Conservation (phyloP, 106 monocot genomes). For the Chionographis japonica region DNA sequence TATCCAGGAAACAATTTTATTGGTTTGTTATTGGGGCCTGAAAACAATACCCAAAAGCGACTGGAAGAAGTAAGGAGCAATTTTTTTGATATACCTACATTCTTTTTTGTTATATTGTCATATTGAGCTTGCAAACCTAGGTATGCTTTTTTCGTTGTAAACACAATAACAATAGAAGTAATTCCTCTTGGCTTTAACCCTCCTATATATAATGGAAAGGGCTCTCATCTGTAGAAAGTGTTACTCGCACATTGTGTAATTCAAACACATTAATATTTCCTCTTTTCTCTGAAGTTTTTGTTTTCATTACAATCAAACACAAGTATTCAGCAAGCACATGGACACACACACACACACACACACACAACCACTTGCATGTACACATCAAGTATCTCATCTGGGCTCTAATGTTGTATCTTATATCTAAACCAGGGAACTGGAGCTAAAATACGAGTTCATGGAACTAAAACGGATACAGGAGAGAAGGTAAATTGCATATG, state of each 20-base stretch:
- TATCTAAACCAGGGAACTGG: slow-evolving; percentile 74
- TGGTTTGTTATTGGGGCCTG: slow-evolving; percentile 69
- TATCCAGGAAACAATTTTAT: slow-evolving; percentile 67
- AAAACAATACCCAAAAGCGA: slow-evolving; percentile 77
- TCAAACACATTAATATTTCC: background rate
- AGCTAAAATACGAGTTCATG: slow-evolving; percentile 76
- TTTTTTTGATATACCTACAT: background rate
- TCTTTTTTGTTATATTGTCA: background rate
- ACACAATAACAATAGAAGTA: too few species aligned
- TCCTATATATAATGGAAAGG: too few species aligned
- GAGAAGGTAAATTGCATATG: slow-evolving; percentile 58
- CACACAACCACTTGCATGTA: background rate
- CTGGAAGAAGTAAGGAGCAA: slow-evolving; percentile 68
- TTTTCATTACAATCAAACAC: background rate
- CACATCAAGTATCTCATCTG: background rate
- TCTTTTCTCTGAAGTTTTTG: background rate
- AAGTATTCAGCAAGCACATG: too few species aligned
- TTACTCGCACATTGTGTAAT: background rate
- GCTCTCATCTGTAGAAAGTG: too few species aligned
- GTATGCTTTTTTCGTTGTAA: too few species aligned
- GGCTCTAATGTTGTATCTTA: slow-evolving; percentile 5
- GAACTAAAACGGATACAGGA: slow-evolving; percentile 48
- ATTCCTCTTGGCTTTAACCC: too few species aligned
- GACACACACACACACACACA: too few species aligned
- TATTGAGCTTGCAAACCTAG: background rate